Base-by-base conservation (phyloP, 768 basidiomycete species). In the Hericium erinaceus region DNA sequence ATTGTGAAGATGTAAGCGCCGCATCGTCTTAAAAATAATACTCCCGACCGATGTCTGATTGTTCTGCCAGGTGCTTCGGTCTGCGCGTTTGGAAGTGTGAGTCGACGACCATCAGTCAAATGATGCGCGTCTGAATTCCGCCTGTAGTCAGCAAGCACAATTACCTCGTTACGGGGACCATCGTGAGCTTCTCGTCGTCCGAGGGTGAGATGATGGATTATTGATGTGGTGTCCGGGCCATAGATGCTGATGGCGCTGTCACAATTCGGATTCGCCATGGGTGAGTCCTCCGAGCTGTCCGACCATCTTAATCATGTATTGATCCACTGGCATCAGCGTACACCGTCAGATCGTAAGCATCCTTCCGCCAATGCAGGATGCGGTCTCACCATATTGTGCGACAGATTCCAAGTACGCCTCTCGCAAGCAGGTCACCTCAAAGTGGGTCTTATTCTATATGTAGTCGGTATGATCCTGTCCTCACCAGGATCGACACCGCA, bases 371-470 rank as follows among this genome's bases (percentile, higher is more conserved):
- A 8, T 33, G 33, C 33, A 33, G 33, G 33, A 33, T 33, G 9
- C 33, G 9, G 33, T 8, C 7, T 33, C 8, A 33, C 1, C 33
- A 33, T 33, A 33, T 33, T 10, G 33, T 33, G 33, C 9, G 6
- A 46, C 39, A 81, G 76, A 55, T 74, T 81, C 60, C 58, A 66
- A 38, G 60, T 75, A 9, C 70, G 69, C 52, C 63, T 85, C 6
- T 70, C 73, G 22, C 69, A 75, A 2, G 74, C 82, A 6, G 66
- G 66, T 50, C 24, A 69, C 28, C 66, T 86, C n/a, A 76, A 75
- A 68, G 80, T 83, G 37, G 20, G 71, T 68, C 44, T n/a, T 20
- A 11, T 33, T 54, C 4, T 24, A 20, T 33, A 38, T 52, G 16
- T 48, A 11, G 26, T 18, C 44, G 12, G 26, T 52, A 16, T 48